Percentiles rank a stretch among this genome's conserved stretches.
phyloP scores from a whole-genome alignment of 2,329 filamentous ascomycete species.

The Juglanconis juglandina region DNA sequence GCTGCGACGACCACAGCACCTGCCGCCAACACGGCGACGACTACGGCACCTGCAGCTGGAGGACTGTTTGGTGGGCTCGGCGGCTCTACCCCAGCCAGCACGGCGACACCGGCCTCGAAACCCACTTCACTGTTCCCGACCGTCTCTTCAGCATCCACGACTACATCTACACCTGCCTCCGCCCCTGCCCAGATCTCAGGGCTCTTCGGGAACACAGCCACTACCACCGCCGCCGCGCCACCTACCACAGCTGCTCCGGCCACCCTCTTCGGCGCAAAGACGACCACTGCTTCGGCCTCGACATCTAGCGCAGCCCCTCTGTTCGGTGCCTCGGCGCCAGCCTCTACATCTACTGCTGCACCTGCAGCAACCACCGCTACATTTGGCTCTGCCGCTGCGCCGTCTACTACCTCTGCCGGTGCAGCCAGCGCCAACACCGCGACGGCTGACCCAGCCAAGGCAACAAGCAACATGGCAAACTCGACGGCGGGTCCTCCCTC shows the following conservation, averaged over 20 bases:
- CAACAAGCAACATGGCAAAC: conserved; percentile 51
- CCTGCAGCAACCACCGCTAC: conserved; percentile 21
- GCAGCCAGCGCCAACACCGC: conserved; percentile 2
- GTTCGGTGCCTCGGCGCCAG: conserved; percentile 25
- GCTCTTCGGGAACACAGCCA: conserved; percentile 6
- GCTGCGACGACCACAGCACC: conserved; percentile 27
- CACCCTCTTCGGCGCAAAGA: conserved; percentile 18
- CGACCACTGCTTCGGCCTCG: conserved; percentile 18
- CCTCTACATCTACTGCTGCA: conserved; percentile 24
- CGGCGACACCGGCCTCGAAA: conserved; percentile 19
- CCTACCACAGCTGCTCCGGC: conserved; percentile 25
- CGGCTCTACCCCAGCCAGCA: conserved; percentile 8
- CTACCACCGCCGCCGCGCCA: conserved; percentile 21
- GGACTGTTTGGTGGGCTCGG: conserved; percentile 16
- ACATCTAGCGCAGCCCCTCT: conserved; percentile 7
- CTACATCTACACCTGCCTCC: conserved; percentile 14
- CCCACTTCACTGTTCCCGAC: conserved; percentile 27
- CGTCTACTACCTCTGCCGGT: conserved; percentile 25
- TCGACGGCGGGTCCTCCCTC: conserved; percentile 80
- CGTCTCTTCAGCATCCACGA: conserved; percentile 21
- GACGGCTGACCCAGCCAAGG: conserved; percentile 20
- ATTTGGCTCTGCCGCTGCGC: conserved; percentile 20
- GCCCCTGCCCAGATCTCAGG: conserved; percentile 5
- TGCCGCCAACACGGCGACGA: conserved; percentile 26
- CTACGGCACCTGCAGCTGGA: conserved; percentile 18